A percentile compares a stretch with the other conserved stretches of the same genome.
These are phyloP conservation scores for Sugiyamaella novakii DNA, from an alignment of 1,139 yeast genomes.

Conservation along the genomic window DNA sequence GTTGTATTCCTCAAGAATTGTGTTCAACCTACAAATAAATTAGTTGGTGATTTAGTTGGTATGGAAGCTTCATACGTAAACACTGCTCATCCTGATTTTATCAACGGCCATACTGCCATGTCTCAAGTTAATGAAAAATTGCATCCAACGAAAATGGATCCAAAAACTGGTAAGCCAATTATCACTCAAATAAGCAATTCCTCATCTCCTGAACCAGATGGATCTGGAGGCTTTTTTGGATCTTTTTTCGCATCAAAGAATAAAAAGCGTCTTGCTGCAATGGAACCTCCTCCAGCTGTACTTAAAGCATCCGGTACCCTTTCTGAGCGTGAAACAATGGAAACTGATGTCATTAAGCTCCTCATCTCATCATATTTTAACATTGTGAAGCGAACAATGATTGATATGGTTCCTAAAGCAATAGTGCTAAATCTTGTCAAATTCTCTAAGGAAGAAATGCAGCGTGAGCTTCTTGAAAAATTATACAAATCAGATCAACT, in stretches of 20 bases:
- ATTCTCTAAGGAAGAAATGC: conserved; percentile 82
- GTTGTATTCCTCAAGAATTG: conserved; percentile 80
- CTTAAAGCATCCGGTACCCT: conserved; percentile 92
- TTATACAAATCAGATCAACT: conserved; percentile 77
- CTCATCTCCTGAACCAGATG: conserved; percentile 41
- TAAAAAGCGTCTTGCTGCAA: conserved; percentile 89
- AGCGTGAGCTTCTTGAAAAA: conserved; percentile 84
- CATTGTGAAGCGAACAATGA: conserved; percentile 90
- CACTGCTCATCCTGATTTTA: conserved; percentile 95
- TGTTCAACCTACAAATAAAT: conserved; percentile 79
- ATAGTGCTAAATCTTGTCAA: conserved; percentile 89
- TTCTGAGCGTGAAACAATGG: conserved; percentile 95
- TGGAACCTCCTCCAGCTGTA: conserved; percentile 97
- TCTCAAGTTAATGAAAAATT: conserved; percentile 87
- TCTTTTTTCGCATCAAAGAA: conserved; percentile 91
- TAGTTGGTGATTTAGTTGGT: conserved; percentile 77
- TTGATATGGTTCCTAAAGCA: conserved; percentile 93
- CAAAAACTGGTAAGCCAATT: conserved; percentile 77
- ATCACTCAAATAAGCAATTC: conserved; percentile 30
- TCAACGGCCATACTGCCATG: conserved; percentile 95
- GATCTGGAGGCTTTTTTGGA: conserved; percentile 77
- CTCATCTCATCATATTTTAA: conserved; percentile 86
- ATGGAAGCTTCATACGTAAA: conserved; percentile 93
- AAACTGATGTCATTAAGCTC: conserved; percentile 93
- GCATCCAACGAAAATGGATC: conserved; percentile 87